These are phyloP conservation scores for Penicillium polonicum DNA, from an alignment of 2,329 filamentous ascomycete species.

Conservation along the genomic window DNA sequence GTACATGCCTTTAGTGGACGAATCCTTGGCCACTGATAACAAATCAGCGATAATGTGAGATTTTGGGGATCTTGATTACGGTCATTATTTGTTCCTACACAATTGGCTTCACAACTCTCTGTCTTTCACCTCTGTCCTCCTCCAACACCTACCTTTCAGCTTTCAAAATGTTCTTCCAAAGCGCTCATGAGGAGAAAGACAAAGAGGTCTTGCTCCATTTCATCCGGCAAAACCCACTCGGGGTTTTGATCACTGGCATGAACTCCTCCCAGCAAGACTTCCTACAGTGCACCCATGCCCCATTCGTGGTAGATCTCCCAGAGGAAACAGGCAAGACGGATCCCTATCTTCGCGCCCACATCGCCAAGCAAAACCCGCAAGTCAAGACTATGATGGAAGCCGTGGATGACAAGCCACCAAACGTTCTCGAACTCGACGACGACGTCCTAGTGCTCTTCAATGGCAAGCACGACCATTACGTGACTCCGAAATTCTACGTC, in stretches of 20 bases:
- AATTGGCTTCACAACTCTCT: neutral
- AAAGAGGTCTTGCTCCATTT: slow-evolving; percentile 15
- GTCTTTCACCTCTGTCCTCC: neutral
- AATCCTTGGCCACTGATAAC: neutral
- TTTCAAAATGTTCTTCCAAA: slow-evolving; percentile 15
- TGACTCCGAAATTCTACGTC: slow-evolving; percentile 64
- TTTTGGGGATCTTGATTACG: neutral
- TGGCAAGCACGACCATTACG: slow-evolving; percentile 58
- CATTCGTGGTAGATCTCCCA: slow-evolving; percentile 13
- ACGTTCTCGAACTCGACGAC: slow-evolving; percentile 34
- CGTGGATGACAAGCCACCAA: slow-evolving; percentile 20
- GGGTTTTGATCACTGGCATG: slow-evolving; percentile 15
- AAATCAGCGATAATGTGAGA: neutral
- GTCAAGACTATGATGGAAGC: slow-evolving; percentile 59
- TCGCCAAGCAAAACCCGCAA: slow-evolving; percentile 64
- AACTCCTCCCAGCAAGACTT: slow-evolving; percentile 17
- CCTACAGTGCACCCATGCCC: slow-evolving; percentile 17
- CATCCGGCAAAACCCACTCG: slow-evolving; percentile 15
- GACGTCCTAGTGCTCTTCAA: slow-evolving; percentile 66
- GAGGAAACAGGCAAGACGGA: slow-evolving; percentile 10
- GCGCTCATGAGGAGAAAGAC: slow-evolving; percentile 15
- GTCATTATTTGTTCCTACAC: neutral
- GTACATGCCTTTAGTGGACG: slow-evolving; percentile 1
- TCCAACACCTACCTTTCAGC: neutral
- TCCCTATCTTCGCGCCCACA: slow-evolving; percentile 56